A percentile compares a stretch with the other conserved stretches of the same genome.
These are phyloP conservation scores for Apiotrichum veenhuisii DNA, from an alignment of 1,284 basidiomycete species.

Conservation along the genomic window DNA sequence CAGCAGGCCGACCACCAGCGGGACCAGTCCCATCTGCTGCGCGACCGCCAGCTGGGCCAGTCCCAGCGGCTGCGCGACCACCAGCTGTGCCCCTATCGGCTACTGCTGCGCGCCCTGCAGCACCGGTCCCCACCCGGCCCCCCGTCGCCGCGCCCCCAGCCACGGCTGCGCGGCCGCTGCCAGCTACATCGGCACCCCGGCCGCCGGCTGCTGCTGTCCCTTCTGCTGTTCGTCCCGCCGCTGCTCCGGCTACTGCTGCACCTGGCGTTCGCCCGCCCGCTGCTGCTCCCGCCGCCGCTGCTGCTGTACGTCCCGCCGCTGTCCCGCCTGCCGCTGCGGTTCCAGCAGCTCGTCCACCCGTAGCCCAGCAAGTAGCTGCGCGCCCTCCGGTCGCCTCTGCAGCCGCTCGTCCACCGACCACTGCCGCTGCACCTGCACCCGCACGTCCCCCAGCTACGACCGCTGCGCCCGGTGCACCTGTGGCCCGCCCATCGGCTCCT, in stretches of 20 bases:
- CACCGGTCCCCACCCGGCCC: too few relatives aligned
- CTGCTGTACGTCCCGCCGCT: neutral
- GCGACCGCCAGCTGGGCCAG: neutral
- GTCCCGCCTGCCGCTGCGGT: neutral
- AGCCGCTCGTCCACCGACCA: neutral
- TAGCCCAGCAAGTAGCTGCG: neutral
- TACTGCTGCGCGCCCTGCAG: neutral
- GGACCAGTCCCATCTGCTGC: constrained; percentile 1
- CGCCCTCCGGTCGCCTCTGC: neutral
- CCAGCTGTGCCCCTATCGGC: neutral
- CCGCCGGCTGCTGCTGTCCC: too few relatives aligned
- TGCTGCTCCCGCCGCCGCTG: neutral
- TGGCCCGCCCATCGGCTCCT: neutral
- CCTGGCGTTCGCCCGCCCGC: constrained; percentile 2
- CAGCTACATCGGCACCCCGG: too few relatives aligned
- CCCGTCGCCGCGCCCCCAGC: too few relatives aligned
- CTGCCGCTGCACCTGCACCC: neutral
- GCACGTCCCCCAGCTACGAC: neutral
- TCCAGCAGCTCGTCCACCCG: neutral
- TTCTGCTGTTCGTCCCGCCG: too few relatives aligned
- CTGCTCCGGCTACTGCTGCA: too few relatives aligned
- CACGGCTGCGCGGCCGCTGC: neutral
- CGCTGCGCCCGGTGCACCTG: neutral
- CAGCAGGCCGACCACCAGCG: neutral
- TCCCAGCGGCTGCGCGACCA: neutral